phyloP scores from a whole-genome alignment of 2,329 filamentous ascomycete species.

The Aspergillus nomiae region DNA sequence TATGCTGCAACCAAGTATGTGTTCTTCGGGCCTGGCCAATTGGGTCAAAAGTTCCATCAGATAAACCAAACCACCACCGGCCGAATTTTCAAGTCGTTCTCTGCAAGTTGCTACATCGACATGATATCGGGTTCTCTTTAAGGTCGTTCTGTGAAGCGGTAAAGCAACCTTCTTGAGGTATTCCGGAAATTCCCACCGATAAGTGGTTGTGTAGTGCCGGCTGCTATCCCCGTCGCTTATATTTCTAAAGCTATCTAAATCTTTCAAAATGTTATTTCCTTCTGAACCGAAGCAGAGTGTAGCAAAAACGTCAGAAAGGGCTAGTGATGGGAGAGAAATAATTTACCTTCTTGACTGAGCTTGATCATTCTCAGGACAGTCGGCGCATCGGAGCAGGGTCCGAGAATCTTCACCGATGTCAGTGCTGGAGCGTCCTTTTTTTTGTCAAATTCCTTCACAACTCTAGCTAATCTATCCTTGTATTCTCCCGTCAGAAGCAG shows the following conservation, averaged over 20 bases:
- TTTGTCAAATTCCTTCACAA: neutral
- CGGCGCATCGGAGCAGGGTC: neutral
- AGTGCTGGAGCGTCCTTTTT: neutral
- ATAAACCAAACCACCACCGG: neutral
- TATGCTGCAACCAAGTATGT: neutral
- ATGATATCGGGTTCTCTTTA: neutral
- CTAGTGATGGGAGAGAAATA: neutral
- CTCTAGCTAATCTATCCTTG: neutral
- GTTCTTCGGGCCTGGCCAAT: neutral
- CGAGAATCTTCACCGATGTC: neutral
- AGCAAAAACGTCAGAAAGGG: neutral
- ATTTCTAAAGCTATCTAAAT: too few relatives aligned
- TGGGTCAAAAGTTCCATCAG: neutral
- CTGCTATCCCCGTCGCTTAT: too few relatives aligned
- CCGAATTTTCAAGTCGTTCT: neutral
- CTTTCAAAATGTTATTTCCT: neutral
- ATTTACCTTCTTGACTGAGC: neutral
- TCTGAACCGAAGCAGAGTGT: neutral
- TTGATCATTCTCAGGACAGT: neutral
- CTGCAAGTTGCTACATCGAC: neutral
- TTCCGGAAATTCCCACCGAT: neutral
- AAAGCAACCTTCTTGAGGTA: neutral
- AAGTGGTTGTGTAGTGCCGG: neutral
- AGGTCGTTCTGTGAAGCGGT: neutral
- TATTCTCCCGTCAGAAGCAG: neutral